Base-by-base conservation (phyloP, 768 basidiomycete species). In the Lactifluus rugatus region DNA sequence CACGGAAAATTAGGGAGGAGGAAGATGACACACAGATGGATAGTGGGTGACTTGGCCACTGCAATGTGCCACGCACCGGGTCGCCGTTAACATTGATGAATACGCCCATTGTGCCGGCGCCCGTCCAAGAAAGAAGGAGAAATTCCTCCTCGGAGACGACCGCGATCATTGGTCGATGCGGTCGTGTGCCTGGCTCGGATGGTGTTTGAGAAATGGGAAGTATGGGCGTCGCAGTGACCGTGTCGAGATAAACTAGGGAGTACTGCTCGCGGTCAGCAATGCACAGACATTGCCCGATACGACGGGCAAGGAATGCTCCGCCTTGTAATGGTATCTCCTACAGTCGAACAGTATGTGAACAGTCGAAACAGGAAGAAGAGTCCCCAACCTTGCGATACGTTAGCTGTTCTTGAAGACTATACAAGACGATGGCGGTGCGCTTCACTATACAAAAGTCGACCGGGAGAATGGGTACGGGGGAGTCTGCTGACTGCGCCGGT, bases 41-140 rank as follows among this genome's bases (percentile, higher is more conserved):
- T 23, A 82, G 72, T 0, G 93, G 90, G 74, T 94, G 84, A 50
- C 75, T 79, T 2, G 82, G 78, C 90, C 92, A 96, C 67, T 91
- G 81, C 45, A 96, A 72, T 2, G 93, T 94, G 2, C 93, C 93
- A 47, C 93, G 79, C 8, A 92, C 85, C 5, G 94, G 92, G 69
- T 95, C 93, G 0, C 92, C 93, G 2, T 82, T 80, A 0, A 83
- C 81, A 14, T 81, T 90, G 62, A 97, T 77, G 65, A 97, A 98
- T 10, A 98, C 73, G 0, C 94, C 94, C 41, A 97, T 74, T 0
- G 89, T 89, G 52, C 79, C 82, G 3, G 76, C 72, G 14, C 90
- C 94, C 1, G 85, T 93, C 81, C 87, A 93, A 2, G 88, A 89
- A 16, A 91, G 75, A 21, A 96, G 77, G 44, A 97, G 78, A 64